These are phyloP conservation scores for Castanopsis chinensis DNA, from an alignment of 306 rosid genomes.

Conservation along the genomic window DNA sequence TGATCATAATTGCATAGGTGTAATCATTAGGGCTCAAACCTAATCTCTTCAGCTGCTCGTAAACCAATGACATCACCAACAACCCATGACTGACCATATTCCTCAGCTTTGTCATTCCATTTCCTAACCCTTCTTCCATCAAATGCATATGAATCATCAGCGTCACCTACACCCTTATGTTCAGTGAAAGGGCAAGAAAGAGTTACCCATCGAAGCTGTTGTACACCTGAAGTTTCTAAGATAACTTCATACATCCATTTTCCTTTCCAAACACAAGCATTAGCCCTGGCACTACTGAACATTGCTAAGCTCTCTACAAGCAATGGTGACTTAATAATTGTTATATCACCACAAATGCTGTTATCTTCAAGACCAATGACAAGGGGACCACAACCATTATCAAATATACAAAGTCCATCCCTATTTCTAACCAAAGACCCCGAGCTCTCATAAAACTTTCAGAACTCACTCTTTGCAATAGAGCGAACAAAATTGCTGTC, in stretches of 20 bases:
- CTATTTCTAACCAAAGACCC: conserved; percentile 30
- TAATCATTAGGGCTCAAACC: conserved; percentile 66
- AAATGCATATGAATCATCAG: conserved; percentile 93
- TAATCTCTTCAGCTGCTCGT: conserved; percentile 58
- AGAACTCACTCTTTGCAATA: conserved; percentile 57
- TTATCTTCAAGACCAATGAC: conserved; percentile 54
- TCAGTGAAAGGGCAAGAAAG: conserved; percentile 85
- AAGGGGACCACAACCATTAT: conserved; percentile 36
- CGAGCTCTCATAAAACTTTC: conserved; percentile 27
- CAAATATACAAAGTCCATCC: conserved; percentile 48
- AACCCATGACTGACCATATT: conserved; percentile 94
- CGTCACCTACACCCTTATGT: conserved; percentile 94
- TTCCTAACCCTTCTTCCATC: conserved; percentile 91
- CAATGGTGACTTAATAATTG: conserved; percentile 52
- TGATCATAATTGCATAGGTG: conserved; percentile 67
- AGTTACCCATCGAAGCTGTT: conserved; percentile 98
- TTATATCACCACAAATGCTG: conserved; percentile 82
- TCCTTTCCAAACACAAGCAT: conserved; percentile 81
- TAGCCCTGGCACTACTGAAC: conserved; percentile 95
- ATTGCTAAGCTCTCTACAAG: conserved; percentile 80
- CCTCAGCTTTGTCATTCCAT: conserved; percentile 84
- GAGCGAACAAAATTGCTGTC: conserved; percentile 44
- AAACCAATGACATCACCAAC: conserved; percentile 91
- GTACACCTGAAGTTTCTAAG: conserved; percentile 93
- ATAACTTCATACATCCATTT: conserved; percentile 98